Percentiles rank a stretch among this genome's conserved stretches.
Evolutionary conservation across 495 filamentous ascomycete species (phyloP).

Genomic region (Daldinia caldariorum): DNA sequence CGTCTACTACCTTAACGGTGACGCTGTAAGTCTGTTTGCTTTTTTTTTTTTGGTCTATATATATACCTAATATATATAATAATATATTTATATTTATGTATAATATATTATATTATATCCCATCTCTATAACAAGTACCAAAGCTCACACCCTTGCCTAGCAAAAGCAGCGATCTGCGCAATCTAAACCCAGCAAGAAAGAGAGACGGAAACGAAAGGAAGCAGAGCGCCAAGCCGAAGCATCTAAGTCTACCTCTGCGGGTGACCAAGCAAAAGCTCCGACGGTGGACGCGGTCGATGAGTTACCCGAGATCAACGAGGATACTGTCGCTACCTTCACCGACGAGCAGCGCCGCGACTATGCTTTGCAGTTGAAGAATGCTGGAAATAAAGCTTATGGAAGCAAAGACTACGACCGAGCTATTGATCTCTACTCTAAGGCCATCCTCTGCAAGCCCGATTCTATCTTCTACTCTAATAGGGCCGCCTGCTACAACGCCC

Average conservation of each 20-base stretch:
- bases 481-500: conserved; percentile 95
- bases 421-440: conserved; percentile 93
- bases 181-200: conserved; percentile 62
- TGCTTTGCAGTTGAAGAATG: conserved; percentile 89
- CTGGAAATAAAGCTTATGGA: conserved; percentile 96
- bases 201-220: conserved; percentile 74
- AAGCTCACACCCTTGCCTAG: conserved; percentile 10
- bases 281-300: conserved; percentile 76
- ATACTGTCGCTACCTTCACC: conserved; percentile 72
- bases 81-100: no score
- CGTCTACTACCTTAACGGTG: conserved; percentile 81
- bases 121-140: not conserved
- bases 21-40: conserved; percentile 52
- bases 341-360: conserved; percentile 82
- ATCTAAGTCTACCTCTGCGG: conserved; percentile 49
- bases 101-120: not conserved
- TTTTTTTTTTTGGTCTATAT: not conserved
- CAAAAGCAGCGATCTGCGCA: conserved; percentile 48
- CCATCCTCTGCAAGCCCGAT: conserved; percentile 95
- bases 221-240: conserved; percentile 69
- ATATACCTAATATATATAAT: no score
- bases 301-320: conserved; percentile 86
- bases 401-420: conserved; percentile 89
- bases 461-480: conserved; percentile 99
- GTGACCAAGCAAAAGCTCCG: conserved; percentile 57